Conservation (phyloP, 2,329 filamentous ascomycete species). For the Aspergillus sp. region DNA sequence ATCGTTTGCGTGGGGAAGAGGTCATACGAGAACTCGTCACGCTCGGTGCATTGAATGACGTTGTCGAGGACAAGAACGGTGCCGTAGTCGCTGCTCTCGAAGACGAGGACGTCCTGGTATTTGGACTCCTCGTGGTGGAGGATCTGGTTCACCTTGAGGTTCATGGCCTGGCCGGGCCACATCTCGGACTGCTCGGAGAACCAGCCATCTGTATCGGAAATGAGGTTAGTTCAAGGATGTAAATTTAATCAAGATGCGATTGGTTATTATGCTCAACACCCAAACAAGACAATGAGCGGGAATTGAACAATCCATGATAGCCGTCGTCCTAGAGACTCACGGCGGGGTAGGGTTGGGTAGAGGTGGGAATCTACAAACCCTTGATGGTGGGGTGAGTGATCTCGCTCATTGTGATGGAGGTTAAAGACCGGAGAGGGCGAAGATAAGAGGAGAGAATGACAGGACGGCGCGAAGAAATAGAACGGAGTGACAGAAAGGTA, state of each 20-base stretch:
- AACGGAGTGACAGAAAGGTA: slow-evolving; percentile 23
- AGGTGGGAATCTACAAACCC: slow-evolving; percentile 50
- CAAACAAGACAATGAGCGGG: not conserved
- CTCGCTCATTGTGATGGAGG: slow-evolving; percentile 60
- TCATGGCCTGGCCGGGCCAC: slow-evolving; percentile 99
- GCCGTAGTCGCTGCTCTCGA: slow-evolving; percentile 96
- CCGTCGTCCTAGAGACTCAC: not conserved
- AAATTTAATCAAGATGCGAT: not conserved
- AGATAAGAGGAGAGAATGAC: slow-evolving; percentile 15
- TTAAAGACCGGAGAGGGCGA: slow-evolving; percentile 18
- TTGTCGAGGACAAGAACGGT: slow-evolving; percentile 97
- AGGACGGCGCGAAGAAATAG: slow-evolving; percentile 22
- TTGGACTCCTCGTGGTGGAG: slow-evolving; percentile 98
- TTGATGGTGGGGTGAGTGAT: slow-evolving; percentile 76
- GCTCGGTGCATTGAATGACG: slow-evolving; percentile 97
- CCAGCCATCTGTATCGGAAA: slow-evolving; percentile 80
- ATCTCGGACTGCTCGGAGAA: slow-evolving; percentile 98
- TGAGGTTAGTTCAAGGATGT: slow-evolving; percentile 10
- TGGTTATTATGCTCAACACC: not conserved
- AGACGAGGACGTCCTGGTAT: slow-evolving; percentile 99
- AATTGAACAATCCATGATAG: slow-evolving; percentile 4
- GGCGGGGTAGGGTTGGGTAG: slow-evolving; percentile 19
- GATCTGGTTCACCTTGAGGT: slow-evolving; percentile 94
- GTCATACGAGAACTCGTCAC: slow-evolving; percentile 87
- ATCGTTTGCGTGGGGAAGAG: not conserved